phyloP scores from a whole-genome alignment of 805 yeast genomes.

The Starmerella khaoyaiensis region DNA sequence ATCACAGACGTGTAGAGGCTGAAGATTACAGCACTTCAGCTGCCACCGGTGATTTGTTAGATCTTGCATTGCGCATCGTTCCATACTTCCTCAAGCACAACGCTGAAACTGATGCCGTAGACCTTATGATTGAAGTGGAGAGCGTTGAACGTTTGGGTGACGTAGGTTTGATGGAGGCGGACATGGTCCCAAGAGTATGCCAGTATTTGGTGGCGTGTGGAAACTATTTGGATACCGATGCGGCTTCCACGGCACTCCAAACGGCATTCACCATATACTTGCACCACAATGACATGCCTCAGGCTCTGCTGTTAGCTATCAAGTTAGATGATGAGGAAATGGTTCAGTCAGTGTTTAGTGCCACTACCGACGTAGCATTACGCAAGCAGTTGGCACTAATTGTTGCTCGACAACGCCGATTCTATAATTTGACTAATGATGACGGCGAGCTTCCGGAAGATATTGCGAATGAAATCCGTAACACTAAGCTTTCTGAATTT shows the following conservation, averaged over 20 bases:
- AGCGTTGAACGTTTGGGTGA: constrained; percentile 68
- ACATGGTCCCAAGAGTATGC: constrained; percentile 79
- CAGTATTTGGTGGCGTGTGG: constrained; percentile 91
- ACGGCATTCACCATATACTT: constrained; percentile 82
- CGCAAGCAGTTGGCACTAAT: constrained; percentile 88
- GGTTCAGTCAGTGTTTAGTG: constrained; percentile 62
- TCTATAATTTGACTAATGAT: constrained; percentile 40
- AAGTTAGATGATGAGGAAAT: constrained; percentile 71
- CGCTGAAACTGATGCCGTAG: constrained; percentile 98
- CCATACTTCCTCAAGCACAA: constrained; percentile 87
- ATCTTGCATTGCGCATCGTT: constrained; percentile 61
- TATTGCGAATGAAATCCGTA: constrained; percentile 79
- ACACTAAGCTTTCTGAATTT: constrained; percentile 63
- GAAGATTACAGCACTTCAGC: constrained; percentile 14
- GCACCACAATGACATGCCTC: constrained; percentile 65
- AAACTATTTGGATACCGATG: constrained; percentile 92
- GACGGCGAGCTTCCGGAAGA: constrained; percentile 25
- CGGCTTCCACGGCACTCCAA: constrained; percentile 69
- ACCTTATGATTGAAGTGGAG: constrained; percentile 79
- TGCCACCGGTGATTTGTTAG: constrained; percentile 35
- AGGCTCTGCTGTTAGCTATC: constrained; percentile 74
- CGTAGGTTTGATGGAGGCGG: constrained; percentile 54
- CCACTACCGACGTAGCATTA: constrained; percentile 42
- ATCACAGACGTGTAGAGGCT: constrained; percentile 35
- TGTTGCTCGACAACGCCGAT: constrained; percentile 72